Evolutionary conservation across 164 flowering plant genomes (phyloP).

Genomic region (Akebia trifoliata): DNA sequence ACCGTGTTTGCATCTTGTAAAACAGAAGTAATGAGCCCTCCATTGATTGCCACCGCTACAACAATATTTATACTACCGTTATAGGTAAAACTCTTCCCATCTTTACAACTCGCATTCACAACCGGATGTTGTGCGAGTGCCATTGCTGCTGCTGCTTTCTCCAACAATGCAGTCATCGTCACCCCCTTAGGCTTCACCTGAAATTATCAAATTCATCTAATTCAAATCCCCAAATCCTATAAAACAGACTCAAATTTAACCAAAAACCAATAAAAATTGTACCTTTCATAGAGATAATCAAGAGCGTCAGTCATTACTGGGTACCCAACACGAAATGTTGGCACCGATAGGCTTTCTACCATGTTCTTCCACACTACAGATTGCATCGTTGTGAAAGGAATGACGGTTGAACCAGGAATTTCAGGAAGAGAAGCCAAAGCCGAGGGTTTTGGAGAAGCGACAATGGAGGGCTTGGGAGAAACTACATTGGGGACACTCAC

Average conservation of each 20-base stretch:
- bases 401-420: conserved; percentile 53
- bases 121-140: conserved; percentile 87
- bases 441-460: conserved; percentile 23
- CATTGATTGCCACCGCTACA: conserved; percentile 82
- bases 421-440: conserved; percentile 25
- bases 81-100: too few species aligned
- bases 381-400: conserved; percentile 80
- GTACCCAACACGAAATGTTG: conserved; percentile 82
- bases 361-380: conserved; percentile 76
- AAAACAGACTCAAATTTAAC: not conserved
- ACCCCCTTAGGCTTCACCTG: conserved; percentile 90
- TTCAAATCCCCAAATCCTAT: not conserved
- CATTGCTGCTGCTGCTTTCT: conserved; percentile 83
- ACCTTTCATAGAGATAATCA: conserved; percentile 78
- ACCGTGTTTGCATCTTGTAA: conserved; percentile 93
- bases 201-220: conserved; percentile 3
- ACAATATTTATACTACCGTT: conserved; percentile 73
- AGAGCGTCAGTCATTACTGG: conserved; percentile 69
- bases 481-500: conserved; percentile 22
- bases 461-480: conserved; percentile 21
- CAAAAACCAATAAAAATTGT: not conserved
- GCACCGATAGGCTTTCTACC: conserved; percentile 80
- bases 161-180: conserved; percentile 83
- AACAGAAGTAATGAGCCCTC: conserved; percentile 85
- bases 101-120: conserved; percentile 71